Conservation (phyloP, 2,329 filamentous ascomycete genomes). For the Kalaharituber pfeilii region DNA sequence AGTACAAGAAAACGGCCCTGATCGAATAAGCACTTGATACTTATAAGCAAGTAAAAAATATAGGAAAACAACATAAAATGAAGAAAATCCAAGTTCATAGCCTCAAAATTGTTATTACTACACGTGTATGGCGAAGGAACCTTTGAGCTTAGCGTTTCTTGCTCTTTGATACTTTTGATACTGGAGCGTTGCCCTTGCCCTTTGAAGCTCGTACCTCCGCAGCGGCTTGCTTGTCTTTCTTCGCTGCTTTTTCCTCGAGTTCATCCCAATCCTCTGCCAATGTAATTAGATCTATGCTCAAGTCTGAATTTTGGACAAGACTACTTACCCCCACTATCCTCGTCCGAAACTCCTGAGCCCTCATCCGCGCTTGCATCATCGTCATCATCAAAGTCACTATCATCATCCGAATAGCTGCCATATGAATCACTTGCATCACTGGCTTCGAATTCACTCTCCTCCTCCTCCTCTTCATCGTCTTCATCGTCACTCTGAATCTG, state of each 20-base stretch:
- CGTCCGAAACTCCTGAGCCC: conserved; percentile 49
- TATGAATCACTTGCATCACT: conserved; percentile 54
- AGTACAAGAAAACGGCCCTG: too few relatives aligned
- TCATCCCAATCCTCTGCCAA: conserved; percentile 73
- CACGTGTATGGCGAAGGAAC: conserved; percentile 27
- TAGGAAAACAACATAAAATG: too few relatives aligned
- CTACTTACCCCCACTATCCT: conserved; percentile 43
- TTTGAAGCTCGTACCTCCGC: conserved; percentile 32
- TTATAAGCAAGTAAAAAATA: too few relatives aligned
- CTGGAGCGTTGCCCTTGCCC: not conserved
- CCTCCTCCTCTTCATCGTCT: conserved; percentile 55
- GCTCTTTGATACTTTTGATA: conserved; percentile 44
- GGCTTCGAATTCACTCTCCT: conserved; percentile 85
- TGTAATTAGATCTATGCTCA: not conserved
- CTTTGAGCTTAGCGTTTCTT: conserved; percentile 49
- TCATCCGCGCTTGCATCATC: conserved; percentile 62
- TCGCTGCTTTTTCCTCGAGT: conserved; percentile 66
- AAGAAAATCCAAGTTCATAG: conserved; percentile 2
- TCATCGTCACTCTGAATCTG: conserved; percentile 77
- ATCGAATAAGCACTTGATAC: too few relatives aligned
- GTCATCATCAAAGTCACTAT: conserved; percentile 85
- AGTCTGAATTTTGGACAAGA: not conserved
- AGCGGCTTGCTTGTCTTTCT: conserved; percentile 41
- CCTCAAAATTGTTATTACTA: conserved; percentile 11
- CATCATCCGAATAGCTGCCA: conserved; percentile 84